These are phyloP conservation scores for Penicillium sp. DNA, from an alignment of 2,329 filamentous ascomycete genomes.

Conservation along the genomic window DNA sequence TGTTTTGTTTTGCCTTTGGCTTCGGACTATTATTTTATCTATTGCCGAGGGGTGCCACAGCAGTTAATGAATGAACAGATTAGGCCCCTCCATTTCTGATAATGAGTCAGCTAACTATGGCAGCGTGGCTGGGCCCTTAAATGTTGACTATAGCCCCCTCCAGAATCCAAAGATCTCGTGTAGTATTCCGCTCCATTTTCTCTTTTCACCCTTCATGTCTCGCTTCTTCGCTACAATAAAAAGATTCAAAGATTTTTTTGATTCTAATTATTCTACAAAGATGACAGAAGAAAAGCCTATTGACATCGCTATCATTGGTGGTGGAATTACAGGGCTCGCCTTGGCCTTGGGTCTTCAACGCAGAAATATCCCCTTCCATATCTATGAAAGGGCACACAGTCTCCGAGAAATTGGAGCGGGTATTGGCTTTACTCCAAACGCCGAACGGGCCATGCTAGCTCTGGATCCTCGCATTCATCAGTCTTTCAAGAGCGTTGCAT, in stretches of 20 bases:
- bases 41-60: neutral
- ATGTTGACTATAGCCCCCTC: neutral
- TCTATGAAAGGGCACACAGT: conserved; percentile 54
- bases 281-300: conserved; percentile 15
- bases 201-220: no score
- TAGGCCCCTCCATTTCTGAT: neutral
- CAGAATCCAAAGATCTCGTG: neutral
- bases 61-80: neutral
- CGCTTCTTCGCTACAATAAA: neutral
- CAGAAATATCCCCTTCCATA: conserved; percentile 43
- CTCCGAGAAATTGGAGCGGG: conserved; percentile 60
- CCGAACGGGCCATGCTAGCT: conserved; percentile 51
- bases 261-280: neutral
- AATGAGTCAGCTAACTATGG: neutral
- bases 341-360: conserved; percentile 51
- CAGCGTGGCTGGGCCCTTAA: neutral
- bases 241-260: no score
- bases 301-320: conserved; percentile 57
- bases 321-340: conserved; percentile 55
- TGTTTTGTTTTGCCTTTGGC: no score
- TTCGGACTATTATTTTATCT: no score
- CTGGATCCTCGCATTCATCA: conserved; percentile 42
- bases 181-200: no score
- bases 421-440: conserved; percentile 55
- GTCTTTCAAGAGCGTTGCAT: conserved; percentile 29